phyloP scores from a whole-genome alignment of 805 yeast species.

The Candida broadrunensis region DNA sequence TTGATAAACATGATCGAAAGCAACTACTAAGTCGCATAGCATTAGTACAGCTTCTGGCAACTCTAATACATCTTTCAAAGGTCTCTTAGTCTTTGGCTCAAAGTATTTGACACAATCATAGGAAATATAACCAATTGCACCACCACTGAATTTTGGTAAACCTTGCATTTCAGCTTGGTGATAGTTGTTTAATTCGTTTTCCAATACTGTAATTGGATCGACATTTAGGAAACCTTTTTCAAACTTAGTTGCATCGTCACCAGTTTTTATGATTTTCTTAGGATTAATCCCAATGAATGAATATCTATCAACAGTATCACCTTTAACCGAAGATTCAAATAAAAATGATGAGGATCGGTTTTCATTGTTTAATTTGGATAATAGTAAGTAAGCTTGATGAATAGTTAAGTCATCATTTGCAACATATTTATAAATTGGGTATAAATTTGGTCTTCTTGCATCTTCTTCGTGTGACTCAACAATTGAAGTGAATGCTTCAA shows the following conservation, averaged over 20 bases:
- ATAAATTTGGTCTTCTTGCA: slow-evolving; percentile 53
- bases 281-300: slow-evolving; percentile 91
- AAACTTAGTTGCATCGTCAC: slow-evolving; percentile 48
- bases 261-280: slow-evolving; percentile 77
- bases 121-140: slow-evolving; percentile 94
- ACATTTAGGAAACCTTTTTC: slow-evolving; percentile 41
- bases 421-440: slow-evolving; percentile 75
- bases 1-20: slow-evolving; percentile 92
- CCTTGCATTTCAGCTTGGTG: slow-evolving; percentile 79
- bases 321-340: slow-evolving; percentile 85
- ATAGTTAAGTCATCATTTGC: slow-evolving; percentile 82
- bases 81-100: slow-evolving; percentile 84
- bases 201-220: slow-evolving; percentile 78
- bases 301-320: slow-evolving; percentile 85
- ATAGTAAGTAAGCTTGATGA: slow-evolving; percentile 82
- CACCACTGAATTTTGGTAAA: slow-evolving; percentile 82
- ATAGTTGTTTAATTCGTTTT: slow-evolving; percentile 63
- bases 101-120: slow-evolving; percentile 96
- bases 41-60: slow-evolving; percentile 91
- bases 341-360: slow-evolving; percentile 68
- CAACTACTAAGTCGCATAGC: slow-evolving; percentile 87
- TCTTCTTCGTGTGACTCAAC: slow-evolving; percentile 15
- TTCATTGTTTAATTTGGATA: slow-evolving; percentile 59
- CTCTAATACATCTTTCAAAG: slow-evolving; percentile 71
- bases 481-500: slow-evolving; percentile 24